Evolutionary conservation across 2,329 filamentous ascomycete genomes (phyloP), one percentile per base, ranked within the genome.

Genomic region (Neophaeococcomyces aloes): DNA sequence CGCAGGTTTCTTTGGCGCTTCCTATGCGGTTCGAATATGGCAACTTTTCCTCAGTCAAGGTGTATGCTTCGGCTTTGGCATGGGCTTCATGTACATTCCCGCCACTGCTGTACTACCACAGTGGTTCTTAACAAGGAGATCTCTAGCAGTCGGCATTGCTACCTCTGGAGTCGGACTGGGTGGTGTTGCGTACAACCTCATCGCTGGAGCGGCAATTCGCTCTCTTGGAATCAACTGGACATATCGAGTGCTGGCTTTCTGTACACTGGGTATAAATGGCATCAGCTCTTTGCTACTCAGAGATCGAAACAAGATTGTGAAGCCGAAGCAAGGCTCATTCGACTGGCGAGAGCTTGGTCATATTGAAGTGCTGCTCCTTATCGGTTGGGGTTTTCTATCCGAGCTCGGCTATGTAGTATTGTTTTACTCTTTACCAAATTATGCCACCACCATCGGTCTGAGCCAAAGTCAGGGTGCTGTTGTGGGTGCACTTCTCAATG

Each of bases 31-130:
- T 1, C 53, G 68, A 21, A 74, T 75, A 51, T 79, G 75, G 74
- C 75, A 79, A 19, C 63, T 80, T 7, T 77, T 78, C 49, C 65
- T 79, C 1, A 68, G 65, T 31, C 76, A 80, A 50, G 76, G 76
- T 2, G 61, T 79, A 7, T 78, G 74, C 51, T 79, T 79, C 53
- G 76, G 76, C 13, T 69, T 70, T 55, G 76, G 76, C 0, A 76
- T 79, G 70, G 76, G 76, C 0, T 78, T 79, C 48, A 60, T 78
- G 1, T 79, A 78, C 52, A 74, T 76, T 2, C 74, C 69, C 6
- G 68, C 64, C 17, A 72, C 78, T 31, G 61, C 63, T 1, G 73
- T 80, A 35, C 63, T 71, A 0, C 69, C 78, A 2, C 77, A 80
- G 48, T 81, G 77, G 76, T 82, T 82, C 52, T 68, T 66, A 4